Percentiles rank a stretch among this genome's conserved stretches.
These are phyloP conservation scores for Botryosphaeria dothidea DNA, from an alignment of 2,329 filamentous ascomycete genomes.

Conservation along the genomic window DNA sequence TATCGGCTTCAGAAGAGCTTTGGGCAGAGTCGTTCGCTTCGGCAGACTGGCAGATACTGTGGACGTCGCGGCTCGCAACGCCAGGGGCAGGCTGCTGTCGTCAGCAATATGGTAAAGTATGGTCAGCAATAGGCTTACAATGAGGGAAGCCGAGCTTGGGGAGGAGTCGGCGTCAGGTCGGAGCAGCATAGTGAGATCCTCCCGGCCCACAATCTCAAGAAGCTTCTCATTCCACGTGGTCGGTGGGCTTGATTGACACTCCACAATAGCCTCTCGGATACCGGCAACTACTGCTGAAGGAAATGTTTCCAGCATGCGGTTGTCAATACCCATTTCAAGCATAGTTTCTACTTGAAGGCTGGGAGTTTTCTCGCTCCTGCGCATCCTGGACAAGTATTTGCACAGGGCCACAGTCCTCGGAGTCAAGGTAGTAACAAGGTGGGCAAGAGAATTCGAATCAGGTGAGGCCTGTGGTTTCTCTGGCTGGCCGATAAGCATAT, in stretches of 20 bases:
- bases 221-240: constrained; percentile 71
- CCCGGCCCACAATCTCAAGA: constrained; percentile 74
- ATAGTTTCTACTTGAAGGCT: constrained; percentile 73
- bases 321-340: constrained; percentile 67
- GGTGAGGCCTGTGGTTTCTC: constrained; percentile 5
- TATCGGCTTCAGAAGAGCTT: constrained; percentile 79
- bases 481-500: constrained; percentile 27
- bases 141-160: constrained; percentile 25
- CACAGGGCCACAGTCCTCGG: constrained; percentile 66
- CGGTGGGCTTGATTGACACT: constrained; percentile 80
- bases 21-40: constrained; percentile 68
- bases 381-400: constrained; percentile 61
- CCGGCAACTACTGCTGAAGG: constrained; percentile 82
- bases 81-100: not conserved
- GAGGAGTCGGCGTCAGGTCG: constrained; percentile 47
- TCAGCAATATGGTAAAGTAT: too few species aligned
- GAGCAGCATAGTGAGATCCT: constrained; percentile 73
- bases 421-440: constrained; percentile 24
- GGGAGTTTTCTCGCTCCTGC: constrained; percentile 41
- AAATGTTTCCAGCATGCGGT: constrained; percentile 72
- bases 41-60: constrained; percentile 69
- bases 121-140: too few species aligned
- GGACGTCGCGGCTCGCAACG: constrained; percentile 62
- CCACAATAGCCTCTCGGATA: constrained; percentile 79
- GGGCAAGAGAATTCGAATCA: not conserved